Percentiles rank a stretch among this genome's conserved stretches.
These are phyloP conservation scores for Sphaerobolus stellatus DNA, from an alignment of 1,284 basidiomycete species.

Conservation along the genomic window DNA sequence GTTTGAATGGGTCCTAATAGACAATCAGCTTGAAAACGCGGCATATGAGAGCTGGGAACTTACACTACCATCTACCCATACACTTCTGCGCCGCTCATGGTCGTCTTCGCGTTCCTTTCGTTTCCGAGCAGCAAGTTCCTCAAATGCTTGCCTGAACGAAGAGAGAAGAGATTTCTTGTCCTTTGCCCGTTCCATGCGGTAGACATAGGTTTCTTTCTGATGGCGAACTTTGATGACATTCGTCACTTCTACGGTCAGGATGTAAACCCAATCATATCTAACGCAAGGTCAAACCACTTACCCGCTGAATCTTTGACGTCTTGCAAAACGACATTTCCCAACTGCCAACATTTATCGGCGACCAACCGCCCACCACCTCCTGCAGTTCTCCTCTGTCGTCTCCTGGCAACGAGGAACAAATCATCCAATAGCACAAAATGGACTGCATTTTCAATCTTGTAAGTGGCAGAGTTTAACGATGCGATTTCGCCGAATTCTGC, in stretches of 20 bases:
- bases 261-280: slow-evolving; percentile 5
- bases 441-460: slow-evolving; percentile 86
- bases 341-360: slow-evolving; percentile 89
- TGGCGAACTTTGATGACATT: slow-evolving; percentile 96
- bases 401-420: slow-evolving; percentile 82
- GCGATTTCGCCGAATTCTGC: slow-evolving; percentile 83
- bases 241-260: slow-evolving; percentile 63
- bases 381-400: slow-evolving; percentile 51
- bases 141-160: slow-evolving; percentile 89
- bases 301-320: slow-evolving; percentile 94
- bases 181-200: slow-evolving; percentile 74
- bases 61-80: slow-evolving; percentile 67
- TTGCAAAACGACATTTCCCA: slow-evolving; percentile 90
- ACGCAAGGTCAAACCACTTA: slow-evolving; percentile 38
- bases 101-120: slow-evolving; percentile 91
- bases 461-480: slow-evolving; percentile 92
- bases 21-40: neutral
- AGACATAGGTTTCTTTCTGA: slow-evolving; percentile 92
- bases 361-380: slow-evolving; percentile 59
- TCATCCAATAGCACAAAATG: slow-evolving; percentile 93
- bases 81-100: slow-evolving; percentile 80
- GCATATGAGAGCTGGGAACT: slow-evolving; percentile 24
- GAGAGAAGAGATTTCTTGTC: slow-evolving; percentile 87
- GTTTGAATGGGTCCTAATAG: slow-evolving; percentile 23
- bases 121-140: slow-evolving; percentile 84